phyloP scores from a whole-genome alignment of 2,329 filamentous ascomycete genomes.

The Penicillium olsonii region DNA sequence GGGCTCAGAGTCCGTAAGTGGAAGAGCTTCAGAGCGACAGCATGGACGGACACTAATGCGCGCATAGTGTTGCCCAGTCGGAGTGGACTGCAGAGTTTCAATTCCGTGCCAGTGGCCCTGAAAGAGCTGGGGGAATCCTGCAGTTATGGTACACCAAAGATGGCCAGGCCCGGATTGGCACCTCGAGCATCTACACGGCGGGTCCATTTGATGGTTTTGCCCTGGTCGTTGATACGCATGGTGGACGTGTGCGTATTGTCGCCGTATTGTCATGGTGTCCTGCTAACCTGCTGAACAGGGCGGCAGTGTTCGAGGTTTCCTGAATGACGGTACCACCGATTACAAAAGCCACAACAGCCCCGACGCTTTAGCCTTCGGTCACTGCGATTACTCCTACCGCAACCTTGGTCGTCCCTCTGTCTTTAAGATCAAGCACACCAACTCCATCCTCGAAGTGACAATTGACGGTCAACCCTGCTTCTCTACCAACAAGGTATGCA shows the following conservation, averaged over 20 bases:
- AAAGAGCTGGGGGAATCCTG: conserved; percentile 82
- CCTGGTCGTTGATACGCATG: conserved; percentile 81
- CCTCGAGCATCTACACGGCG: conserved; percentile 80
- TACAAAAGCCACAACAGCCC: conserved; percentile 75
- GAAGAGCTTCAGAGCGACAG: background rate
- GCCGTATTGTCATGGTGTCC: background rate
- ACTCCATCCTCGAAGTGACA: conserved; percentile 70
- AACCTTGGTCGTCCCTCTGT: conserved; percentile 84
- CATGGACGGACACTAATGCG: conserved; percentile 10
- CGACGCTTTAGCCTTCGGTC: conserved; percentile 86
- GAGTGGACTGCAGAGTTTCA: conserved; percentile 83
- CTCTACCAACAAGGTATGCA: conserved; percentile 64
- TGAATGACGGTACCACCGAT: conserved; percentile 86
- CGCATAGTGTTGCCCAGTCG: conserved; percentile 49
- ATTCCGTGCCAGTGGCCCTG: conserved; percentile 83
- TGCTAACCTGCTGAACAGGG: conserved; percentile 43
- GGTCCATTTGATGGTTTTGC: conserved; percentile 87
- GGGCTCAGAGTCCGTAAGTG: conserved; percentile 64
- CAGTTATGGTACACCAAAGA: conserved; percentile 88
- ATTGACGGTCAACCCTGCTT: conserved; percentile 84
- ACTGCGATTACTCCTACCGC: conserved; percentile 87
- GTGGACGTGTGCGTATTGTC: conserved; percentile 56
- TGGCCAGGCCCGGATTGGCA: conserved; percentile 64
- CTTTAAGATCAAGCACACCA: conserved; percentile 71
- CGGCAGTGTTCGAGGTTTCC: conserved; percentile 84